Base-by-base conservation (phyloP, 2,329 filamentous ascomycete genomes). In the Colletotrichum siamense region DNA sequence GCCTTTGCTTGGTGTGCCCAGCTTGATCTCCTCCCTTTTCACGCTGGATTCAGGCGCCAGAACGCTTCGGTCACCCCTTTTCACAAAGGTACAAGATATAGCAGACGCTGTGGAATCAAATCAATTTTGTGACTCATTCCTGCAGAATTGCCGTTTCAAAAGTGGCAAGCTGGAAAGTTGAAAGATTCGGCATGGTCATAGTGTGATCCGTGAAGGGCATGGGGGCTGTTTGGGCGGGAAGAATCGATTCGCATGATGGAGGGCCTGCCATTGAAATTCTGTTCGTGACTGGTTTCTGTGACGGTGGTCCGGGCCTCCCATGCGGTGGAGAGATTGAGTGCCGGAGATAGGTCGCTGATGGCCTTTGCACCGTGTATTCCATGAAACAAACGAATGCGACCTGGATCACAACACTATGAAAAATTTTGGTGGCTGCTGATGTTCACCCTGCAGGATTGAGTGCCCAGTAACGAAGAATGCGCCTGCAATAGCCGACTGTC, bases 181-280 rank as follows among this genome's bases (percentile, higher is more conserved):
- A 44, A 44, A 10, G 5, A 10, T n/a, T 44, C 18, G 6, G 39
- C 1, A 3, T 5, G 39, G 39, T 16, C 8, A 44, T 10, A n/a
- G 39, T n/a, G 5, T 1, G 18, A n/a, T n/a, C 1, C 18, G 39
- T 44, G 18, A 6, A 44, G 39, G 39, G 4, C 1, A 1, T 2
- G 16, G 39, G 6, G 18, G 18, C 39, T 44, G 8, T 2, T 9
- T 5, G 5, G 8, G 39, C 18, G 18, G 39, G 39, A 2, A 10
- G 6, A 44, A 44, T n/a, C 2, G 5, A 44, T 44, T n/a, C 18
- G 5, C 39, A 10, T 44, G 18, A 10, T 6, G 39, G 2, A 44
- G 8, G 0, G 5, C 39, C 8, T 4, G 2, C 18, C 39, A 44
- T 1, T 44, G 5, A 1, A 4, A n/a, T n/a, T 5, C 8, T 6